Evolutionary conservation across 73 alveolate genomes (phyloP), one percentile per base, ranked within the genome.

Genomic region (Breviolum minutum): DNA sequence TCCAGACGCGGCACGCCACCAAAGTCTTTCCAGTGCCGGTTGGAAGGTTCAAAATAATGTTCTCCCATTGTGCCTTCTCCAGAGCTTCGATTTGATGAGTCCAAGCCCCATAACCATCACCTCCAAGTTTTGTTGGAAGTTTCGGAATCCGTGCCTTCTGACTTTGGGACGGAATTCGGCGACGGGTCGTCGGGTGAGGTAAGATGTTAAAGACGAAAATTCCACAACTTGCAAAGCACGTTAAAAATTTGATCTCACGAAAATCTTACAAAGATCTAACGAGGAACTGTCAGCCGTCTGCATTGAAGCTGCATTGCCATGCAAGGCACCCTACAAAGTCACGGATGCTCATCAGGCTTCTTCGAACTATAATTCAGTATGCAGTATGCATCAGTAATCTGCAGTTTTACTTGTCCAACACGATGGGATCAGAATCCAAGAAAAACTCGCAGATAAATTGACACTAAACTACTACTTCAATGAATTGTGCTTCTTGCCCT

Each of bases 11-110:
- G 92, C 92, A 29, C 98, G 99, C 99, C 29, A 95, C 99, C 40
- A 95, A 88, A 1, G 99, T 95, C 68, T 95, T 95, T 29, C 99
- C 99, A 0, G 81, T 82, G 95, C 99, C 99, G 17, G 99, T 95
- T 26, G 99, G 99, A 79, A 82, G 82, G 71, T 95, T 81, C 95
- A 95, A 26, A 70, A 95, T 95, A 61, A 48, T 29, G 89, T 95
- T 95, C 88, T 79, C 61, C 61, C 20, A 6, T 62, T 62, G 64
- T 1, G 99, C 99, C 60, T 40, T 29, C 22, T 27, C 69, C 60
- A 94, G 62, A 0, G 99, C 99, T 30, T 77, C 94, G 7, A 63
- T 70, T 82, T 94, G 99, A 89, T 97, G 82, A 61, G 94, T 87
- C 99, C 94, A 74, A n/a, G 98, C 98, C 81, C 73, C 98, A 63